phyloP scores from a whole-genome alignment of 345 rosid species.

The Heritiera fomes region DNA sequence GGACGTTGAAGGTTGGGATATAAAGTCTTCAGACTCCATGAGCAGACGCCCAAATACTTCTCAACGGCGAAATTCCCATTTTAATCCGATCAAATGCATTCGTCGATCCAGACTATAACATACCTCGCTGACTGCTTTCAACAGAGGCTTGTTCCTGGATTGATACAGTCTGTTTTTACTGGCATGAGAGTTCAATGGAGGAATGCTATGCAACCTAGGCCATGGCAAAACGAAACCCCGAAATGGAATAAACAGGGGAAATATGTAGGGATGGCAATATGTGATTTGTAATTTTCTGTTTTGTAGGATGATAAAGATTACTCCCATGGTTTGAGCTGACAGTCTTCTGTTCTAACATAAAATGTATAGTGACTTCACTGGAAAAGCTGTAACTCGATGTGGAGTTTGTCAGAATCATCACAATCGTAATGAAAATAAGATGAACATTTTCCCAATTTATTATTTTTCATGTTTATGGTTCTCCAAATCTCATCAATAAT shows the following conservation, averaged over 20 bases:
- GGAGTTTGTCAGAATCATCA: slow-evolving; percentile 10
- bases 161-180: neutral
- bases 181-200: neutral
- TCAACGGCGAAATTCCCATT: slow-evolving; percentile 37
- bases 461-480: no score
- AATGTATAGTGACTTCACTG: slow-evolving; percentile 21
- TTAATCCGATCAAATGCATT: slow-evolving; percentile 72
- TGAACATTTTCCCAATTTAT: no score
- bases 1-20: slow-evolving; percentile 86
- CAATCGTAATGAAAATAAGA: slow-evolving; percentile 1
- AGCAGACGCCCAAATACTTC: slow-evolving; percentile 31
- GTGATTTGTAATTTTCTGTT: slow-evolving; percentile 9
- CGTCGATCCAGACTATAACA: slow-evolving; percentile 73
- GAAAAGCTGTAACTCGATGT: neutral
- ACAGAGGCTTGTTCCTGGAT: neutral
- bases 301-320: neutral
- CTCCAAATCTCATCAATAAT: no score
- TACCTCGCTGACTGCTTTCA: slow-evolving; percentile 11
- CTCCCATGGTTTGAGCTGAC: slow-evolving; percentile 9
- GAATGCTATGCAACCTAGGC: neutral
- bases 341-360: slow-evolving; percentile 11
- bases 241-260: neutral
- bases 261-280: neutral
- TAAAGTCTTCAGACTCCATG: slow-evolving; percentile 46
- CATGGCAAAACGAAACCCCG: neutral